A percentile compares a stretch with the other conserved stretches of the same genome.
Conservation (phyloP, 1,284 basidiomycete species). For the Boletus mariae region DNA sequence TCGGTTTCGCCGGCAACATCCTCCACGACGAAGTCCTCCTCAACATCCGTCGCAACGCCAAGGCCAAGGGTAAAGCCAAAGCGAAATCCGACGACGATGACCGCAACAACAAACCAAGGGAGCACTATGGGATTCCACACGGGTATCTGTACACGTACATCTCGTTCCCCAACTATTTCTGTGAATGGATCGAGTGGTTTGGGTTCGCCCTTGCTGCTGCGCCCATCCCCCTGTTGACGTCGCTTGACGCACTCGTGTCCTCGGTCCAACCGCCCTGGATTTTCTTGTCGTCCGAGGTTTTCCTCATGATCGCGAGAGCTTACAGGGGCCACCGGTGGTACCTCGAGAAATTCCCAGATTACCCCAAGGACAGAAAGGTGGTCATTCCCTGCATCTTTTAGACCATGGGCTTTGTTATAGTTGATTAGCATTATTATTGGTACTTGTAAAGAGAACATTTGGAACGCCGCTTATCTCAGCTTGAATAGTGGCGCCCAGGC, state of each 20-base stretch:
- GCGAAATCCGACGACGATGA: constrained; percentile 23
- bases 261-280: constrained; percentile 66
- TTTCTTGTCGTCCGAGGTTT: constrained; percentile 70
- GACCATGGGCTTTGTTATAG: neutral
- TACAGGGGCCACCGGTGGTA: constrained; percentile 83
- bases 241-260: constrained; percentile 35
- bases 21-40: constrained; percentile 87
- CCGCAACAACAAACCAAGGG: constrained; percentile 22
- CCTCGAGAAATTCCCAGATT: constrained; percentile 62
- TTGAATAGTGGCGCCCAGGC: neutral
- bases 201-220: constrained; percentile 72
- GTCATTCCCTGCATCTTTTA: constrained; percentile 67
- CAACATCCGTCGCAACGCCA: constrained; percentile 55
- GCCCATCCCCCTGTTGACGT: constrained; percentile 35
- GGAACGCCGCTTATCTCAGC: constrained; percentile 18
- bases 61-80: constrained; percentile 38
- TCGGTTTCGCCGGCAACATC: constrained; percentile 77
- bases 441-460: neutral
- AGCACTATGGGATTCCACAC: constrained; percentile 79
- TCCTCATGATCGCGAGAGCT: constrained; percentile 77
- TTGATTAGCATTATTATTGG: no score
- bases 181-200: constrained; percentile 88
- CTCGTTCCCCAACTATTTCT: constrained; percentile 92
- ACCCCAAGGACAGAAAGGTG: constrained; percentile 61
- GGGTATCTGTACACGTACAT: constrained; percentile 77